Evolutionary conservation across 805 yeast genomes (phyloP), one percentile per base, ranked within the genome.

Genomic region (Hanseniaspora clermontiae): DNA sequence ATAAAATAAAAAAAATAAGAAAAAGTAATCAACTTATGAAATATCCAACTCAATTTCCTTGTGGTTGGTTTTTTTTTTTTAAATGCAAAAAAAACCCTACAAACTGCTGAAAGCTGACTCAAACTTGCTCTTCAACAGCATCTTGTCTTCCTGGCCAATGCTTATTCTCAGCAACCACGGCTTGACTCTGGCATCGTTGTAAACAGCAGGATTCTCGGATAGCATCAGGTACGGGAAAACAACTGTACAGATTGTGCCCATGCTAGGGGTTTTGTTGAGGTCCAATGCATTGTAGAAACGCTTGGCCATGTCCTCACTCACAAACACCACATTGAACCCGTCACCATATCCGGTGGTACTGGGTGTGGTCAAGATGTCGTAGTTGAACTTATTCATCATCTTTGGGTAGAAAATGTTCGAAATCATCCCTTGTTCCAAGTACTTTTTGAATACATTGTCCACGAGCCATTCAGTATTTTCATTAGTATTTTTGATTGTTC

Each of bases 141-240:
- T 75, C 43, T 76, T 74, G 48, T 83, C 87, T 66, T 90, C 97
- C 52, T 89, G 72, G 0, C 97, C 97, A 57, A 90, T 78, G 66
- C 95, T 84, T 56, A 90, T 76, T 66, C 97, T 75, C 49, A 90
- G 81, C 59, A 90, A 70, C 65, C 83, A 77, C 59, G 81, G 72
- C 65, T 87, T 95, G 36, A 89, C 87, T 1, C 93, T 95, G 83
- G 87, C 89, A 62, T 80, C 73, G 51, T 77, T 86, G 24, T 86
- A 83, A 64, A 82, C 88, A 59, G 87, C 91, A 57, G 88, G 70
- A 68, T 89, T 96, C 55, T 74, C 76, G 2, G 95, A 95, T 58
- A 90, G 73, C 49, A 90, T 78, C 7, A 95, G 77, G 69, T 90
- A 90, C 9, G 97, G 96, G 66, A 95, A 89, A 5, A 89, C 89